Conservation (phyloP, 805 yeast species). For the Ogataea ramenticola region DNA sequence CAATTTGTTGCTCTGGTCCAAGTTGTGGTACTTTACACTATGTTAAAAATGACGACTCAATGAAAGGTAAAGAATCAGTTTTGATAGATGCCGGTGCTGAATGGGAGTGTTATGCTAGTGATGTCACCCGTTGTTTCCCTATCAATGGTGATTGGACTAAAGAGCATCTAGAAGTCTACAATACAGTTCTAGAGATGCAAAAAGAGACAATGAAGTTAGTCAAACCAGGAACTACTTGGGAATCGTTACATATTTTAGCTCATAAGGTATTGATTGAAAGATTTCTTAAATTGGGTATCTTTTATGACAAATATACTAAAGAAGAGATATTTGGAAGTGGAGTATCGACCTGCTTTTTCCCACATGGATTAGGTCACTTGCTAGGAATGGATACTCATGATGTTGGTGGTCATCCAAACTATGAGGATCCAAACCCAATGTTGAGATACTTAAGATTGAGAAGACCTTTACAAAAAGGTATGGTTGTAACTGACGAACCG, state of each 20-base stretch:
- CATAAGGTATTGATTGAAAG: slow-evolving; percentile 70
- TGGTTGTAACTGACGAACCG: slow-evolving; percentile 94
- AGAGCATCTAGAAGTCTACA: slow-evolving; percentile 80
- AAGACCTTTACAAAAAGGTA: slow-evolving; percentile 59
- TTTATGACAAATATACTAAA: slow-evolving; percentile 44
- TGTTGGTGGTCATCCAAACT: slow-evolving; percentile 84
- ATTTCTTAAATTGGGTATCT: slow-evolving; percentile 69
- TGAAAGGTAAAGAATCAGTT: slow-evolving; percentile 54
- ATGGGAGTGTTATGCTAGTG: slow-evolving; percentile 89
- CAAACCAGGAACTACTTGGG: slow-evolving; percentile 83
- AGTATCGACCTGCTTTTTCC: slow-evolving; percentile 75
- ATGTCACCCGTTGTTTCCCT: slow-evolving; percentile 95
- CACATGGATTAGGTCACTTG: slow-evolving; percentile 94
- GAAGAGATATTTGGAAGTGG: slow-evolving; percentile 66
- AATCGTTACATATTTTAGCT: slow-evolving; percentile 70
- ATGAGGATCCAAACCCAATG: slow-evolving; percentile 74
- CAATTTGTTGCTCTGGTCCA: slow-evolving; percentile 92
- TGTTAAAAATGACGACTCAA: slow-evolving; percentile 66
- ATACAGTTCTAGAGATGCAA: slow-evolving; percentile 81
- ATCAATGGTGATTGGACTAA: slow-evolving; percentile 81
- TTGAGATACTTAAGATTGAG: slow-evolving; percentile 75
- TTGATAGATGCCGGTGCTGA: slow-evolving; percentile 97
- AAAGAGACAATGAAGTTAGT: slow-evolving; percentile 57
- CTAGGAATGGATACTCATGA: slow-evolving; percentile 96
- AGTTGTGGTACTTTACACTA: slow-evolving; percentile 89